Evolutionary conservation across 2,329 filamentous ascomycete genomes (phyloP).

Genomic region (Aspergillus alliaceus): DNA sequence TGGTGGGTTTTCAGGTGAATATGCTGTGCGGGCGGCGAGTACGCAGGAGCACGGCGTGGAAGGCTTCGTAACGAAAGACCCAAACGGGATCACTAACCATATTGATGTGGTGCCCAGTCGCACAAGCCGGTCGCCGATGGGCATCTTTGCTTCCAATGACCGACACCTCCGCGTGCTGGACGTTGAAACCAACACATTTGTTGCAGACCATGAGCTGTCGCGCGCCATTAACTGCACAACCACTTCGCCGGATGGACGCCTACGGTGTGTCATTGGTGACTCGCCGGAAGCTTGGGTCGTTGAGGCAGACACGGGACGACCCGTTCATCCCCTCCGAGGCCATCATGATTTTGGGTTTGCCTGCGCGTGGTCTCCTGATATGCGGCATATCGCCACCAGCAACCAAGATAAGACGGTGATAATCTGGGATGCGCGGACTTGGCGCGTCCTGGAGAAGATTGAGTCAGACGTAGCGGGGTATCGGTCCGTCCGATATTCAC

Average conservation of each 20-base stretch:
- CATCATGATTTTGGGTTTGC: conserved; percentile 48
- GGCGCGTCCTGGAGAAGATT: conserved; percentile 40
- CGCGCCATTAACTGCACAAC: conserved; percentile 47
- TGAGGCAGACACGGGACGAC: conserved; percentile 44
- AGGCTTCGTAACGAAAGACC: conserved; percentile 50
- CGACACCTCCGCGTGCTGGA: conserved; percentile 56
- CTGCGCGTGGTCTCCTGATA: conserved; percentile 49
- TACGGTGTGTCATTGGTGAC: conserved; percentile 48
- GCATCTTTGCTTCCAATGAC: conserved; percentile 61
- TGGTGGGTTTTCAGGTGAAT: conserved; percentile 60
- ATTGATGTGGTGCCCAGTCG: conserved; percentile 54
- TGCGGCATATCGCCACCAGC: conserved; percentile 48
- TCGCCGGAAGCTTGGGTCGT: conserved; percentile 43
- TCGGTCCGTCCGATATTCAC: conserved; percentile 45
- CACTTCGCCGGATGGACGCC: conserved; percentile 44
- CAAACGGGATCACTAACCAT: conserved; percentile 58
- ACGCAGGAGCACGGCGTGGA: conserved; percentile 35
- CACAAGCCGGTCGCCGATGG: conserved; percentile 48
- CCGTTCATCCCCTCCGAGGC: conserved; percentile 38
- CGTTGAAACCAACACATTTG: conserved; percentile 46
- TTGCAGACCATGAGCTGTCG: conserved; percentile 37
- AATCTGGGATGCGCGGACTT: conserved; percentile 48
- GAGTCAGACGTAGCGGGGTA: conserved; percentile 47
- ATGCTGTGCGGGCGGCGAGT: conserved; percentile 48
- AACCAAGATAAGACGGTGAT: conserved; percentile 49